phyloP scores from a whole-genome alignment of 169 alveolate genomes.

The Cryptosporidium xiaoi region DNA sequence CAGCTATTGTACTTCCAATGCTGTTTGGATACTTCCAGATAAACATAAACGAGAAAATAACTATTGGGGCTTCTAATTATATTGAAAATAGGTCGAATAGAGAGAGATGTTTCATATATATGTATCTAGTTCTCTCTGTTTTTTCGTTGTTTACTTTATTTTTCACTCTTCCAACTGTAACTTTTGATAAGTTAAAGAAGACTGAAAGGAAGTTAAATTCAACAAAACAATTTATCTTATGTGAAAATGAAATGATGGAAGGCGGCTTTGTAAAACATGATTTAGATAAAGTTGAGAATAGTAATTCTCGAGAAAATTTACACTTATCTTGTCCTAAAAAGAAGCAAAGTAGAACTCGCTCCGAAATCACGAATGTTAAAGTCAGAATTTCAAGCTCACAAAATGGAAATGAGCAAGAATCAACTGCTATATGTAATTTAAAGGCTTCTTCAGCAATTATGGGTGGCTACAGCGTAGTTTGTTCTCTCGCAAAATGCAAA shows the following conservation, averaged over 20 bases:
- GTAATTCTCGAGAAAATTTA: neutral
- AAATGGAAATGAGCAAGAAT: constrained; percentile 18
- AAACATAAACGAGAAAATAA: constrained; percentile 1
- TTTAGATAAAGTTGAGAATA: neutral
- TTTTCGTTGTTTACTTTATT: constrained; percentile 34
- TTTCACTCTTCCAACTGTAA: constrained; percentile 55
- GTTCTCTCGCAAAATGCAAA: constrained; percentile 55
- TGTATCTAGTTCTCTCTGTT: constrained; percentile 23
- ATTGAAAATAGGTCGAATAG: neutral
- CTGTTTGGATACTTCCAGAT: constrained; percentile 21
- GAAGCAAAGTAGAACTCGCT: constrained; percentile 25
- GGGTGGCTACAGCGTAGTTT: constrained; percentile 74
- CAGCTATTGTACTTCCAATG: constrained; percentile 59
- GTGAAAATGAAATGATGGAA: constrained; percentile 29
- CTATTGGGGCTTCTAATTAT: neutral
- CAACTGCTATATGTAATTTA: constrained; percentile 23
- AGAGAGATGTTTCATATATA: constrained; percentile 38
- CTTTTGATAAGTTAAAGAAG: constrained; percentile 31
- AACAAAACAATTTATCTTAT: constrained; percentile 38
- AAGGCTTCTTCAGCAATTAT: constrained; percentile 68
- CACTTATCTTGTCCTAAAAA: constrained; percentile 22
- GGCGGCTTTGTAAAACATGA: neutral
- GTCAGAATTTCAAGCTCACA: neutral
- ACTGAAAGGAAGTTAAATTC: constrained; percentile 1
- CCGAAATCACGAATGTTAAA: constrained; percentile 51